A percentile compares a stretch with the other conserved stretches of the same genome.
These are phyloP conservation scores for Anaeramoeba flamelloides DNA, from an alignment of 78 protist species.

Conservation along the genomic window DNA sequence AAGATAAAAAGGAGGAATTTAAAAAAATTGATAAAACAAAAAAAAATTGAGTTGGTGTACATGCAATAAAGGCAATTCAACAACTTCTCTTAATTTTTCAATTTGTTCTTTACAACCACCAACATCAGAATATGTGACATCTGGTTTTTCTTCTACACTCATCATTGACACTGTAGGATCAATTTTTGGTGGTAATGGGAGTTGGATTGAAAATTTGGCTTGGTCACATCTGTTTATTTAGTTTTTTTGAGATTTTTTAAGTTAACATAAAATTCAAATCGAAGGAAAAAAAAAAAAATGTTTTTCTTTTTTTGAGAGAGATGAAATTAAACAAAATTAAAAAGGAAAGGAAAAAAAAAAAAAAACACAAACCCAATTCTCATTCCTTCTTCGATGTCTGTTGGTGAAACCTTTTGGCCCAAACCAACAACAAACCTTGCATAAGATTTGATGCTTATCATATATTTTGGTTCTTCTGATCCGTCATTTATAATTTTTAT, in stretches of 20 bases:
- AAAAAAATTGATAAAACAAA: no score
- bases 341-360: no score
- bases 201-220: constrained; percentile 81
- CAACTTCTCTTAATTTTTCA: constrained; percentile 93
- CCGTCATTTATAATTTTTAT: constrained; percentile 71
- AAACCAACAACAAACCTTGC: constrained; percentile 98
- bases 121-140: constrained; percentile 95
- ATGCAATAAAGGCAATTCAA: constrained; percentile 90
- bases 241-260: neutral
- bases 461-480: constrained; percentile 62
- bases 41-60: no score
- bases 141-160: constrained; percentile 99
- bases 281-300: neutral
- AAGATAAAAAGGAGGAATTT: no score
- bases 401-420: constrained; percentile 82
- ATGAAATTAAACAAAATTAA: constrained; percentile 1
- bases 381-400: constrained; percentile 99
- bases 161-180: constrained; percentile 98
- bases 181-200: constrained; percentile 97
- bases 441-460: constrained; percentile 79
- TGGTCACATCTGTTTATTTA: constrained; percentile 54
- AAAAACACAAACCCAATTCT: constrained; percentile 73
- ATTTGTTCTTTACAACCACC: constrained; percentile 98
- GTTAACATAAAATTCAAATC: neutral
- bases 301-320: neutral